Percentiles rank a stretch among this genome's conserved stretches.
Conservation (phyloP, 305 asterid genomes). For the Rubia peregrina region DNA sequence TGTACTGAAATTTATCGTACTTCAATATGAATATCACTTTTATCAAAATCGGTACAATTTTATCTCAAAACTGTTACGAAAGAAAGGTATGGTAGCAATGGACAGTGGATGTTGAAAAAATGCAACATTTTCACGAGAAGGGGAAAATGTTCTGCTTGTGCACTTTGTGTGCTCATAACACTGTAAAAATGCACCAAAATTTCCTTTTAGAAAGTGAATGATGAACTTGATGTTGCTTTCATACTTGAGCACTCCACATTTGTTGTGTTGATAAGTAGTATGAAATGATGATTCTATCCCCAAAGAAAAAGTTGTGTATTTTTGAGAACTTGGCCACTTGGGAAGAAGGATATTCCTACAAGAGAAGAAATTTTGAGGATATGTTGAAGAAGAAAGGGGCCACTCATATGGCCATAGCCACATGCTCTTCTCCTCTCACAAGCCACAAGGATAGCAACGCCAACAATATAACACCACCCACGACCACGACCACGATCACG, state of each 20-base stretch:
- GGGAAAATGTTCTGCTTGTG: background rate
- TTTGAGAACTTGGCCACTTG: slow-evolving; percentile 22
- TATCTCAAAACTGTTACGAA: background rate
- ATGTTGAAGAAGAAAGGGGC: slow-evolving; percentile 21
- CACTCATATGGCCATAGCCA: slow-evolving; percentile 22
- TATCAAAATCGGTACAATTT: background rate
- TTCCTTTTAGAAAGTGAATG: background rate
- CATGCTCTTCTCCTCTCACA: slow-evolving; percentile 24
- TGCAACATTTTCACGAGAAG: background rate
- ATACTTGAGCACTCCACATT: background rate
- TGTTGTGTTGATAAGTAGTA: background rate
- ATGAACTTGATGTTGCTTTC: background rate
- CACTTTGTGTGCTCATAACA: background rate
- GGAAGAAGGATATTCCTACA: slow-evolving; percentile 22
- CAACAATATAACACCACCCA: slow-evolving; percentile 11
- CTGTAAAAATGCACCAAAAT: background rate
- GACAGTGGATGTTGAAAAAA: background rate
- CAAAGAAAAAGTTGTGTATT: background rate
- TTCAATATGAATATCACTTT: background rate
- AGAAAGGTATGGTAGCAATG: background rate
- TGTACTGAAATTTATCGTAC: background rate
- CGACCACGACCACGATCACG: no score
- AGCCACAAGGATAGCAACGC: slow-evolving; percentile 14
- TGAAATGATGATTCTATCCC: slow-evolving; percentile 3
- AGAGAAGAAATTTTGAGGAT: slow-evolving; percentile 10